Evolutionary conservation across 2,329 filamentous ascomycete genomes (phyloP).

Genomic region (Neonectria neomacrospora): DNA sequence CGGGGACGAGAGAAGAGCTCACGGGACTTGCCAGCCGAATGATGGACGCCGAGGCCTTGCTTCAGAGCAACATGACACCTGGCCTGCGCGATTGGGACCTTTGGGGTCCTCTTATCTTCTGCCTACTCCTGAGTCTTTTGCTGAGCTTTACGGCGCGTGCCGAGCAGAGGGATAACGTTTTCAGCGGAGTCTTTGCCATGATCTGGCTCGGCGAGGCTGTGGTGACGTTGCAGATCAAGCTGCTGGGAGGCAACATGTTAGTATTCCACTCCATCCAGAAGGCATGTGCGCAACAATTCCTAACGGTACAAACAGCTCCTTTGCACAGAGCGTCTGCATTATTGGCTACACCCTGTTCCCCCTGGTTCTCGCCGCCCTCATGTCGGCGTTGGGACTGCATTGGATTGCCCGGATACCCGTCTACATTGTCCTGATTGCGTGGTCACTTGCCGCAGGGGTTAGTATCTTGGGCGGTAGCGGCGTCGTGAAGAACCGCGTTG

Average conservation of each 20-base stretch:
- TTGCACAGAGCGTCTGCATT: conserved; percentile 96
- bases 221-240: conserved; percentile 97
- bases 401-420: conserved; percentile 88
- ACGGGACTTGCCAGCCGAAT: conserved; percentile 70
- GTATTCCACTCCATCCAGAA: conserved; percentile 50
- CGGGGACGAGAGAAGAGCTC: conserved; percentile 71
- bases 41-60: conserved; percentile 70
- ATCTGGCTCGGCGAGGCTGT: conserved; percentile 97
- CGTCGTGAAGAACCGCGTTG: conserved; percentile 93
- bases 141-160: conserved; percentile 83
- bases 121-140: conserved; percentile 86
- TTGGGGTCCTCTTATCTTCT: conserved; percentile 97
- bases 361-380: conserved; percentile 88
- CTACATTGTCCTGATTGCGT: conserved; percentile 87
- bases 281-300: conserved; percentile 9
- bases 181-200: conserved; percentile 95
- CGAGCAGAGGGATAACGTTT: conserved; percentile 88
- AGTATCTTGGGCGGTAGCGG: conserved; percentile 96
- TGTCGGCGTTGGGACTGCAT: conserved; percentile 84
- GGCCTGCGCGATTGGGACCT: conserved; percentile 97
- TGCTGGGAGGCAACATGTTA: conserved; percentile 96
- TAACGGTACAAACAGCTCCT: conserved; percentile 72
- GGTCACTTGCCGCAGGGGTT: conserved; percentile 94
- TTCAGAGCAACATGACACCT: conserved; percentile 82
- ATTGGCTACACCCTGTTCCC: conserved; percentile 99